phyloP scores from a whole-genome alignment of 202 grass and related monocot species.

The Cymbopogon flexuosus region DNA sequence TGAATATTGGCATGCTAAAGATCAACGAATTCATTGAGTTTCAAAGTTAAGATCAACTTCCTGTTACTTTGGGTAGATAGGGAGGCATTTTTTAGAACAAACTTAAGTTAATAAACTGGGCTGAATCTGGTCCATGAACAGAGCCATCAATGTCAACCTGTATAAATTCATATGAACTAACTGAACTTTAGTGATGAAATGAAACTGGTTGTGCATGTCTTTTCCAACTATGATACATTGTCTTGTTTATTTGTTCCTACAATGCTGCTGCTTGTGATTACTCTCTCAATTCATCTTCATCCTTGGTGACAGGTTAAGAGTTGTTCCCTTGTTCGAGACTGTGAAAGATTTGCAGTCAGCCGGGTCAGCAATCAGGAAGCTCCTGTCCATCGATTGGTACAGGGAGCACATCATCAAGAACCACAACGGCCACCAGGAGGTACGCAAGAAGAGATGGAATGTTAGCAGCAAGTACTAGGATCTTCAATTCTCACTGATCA shows the following conservation, averaged over 20 bases:
- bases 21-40: neutral
- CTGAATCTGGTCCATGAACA: neutral
- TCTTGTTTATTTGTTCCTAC: neutral
- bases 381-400: slow-evolving; percentile 91
- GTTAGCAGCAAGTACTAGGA: neutral
- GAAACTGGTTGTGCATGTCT: neutral
- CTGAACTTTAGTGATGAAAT: neutral
- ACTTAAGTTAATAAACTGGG: neutral
- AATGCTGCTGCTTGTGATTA: neutral
- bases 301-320: slow-evolving; percentile 64
- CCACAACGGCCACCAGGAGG: slow-evolving; percentile 86
- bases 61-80: neutral
- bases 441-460: slow-evolving; percentile 9
- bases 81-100: neutral
- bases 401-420: slow-evolving; percentile 80
- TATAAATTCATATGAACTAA: neutral
- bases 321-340: slow-evolving; percentile 91
- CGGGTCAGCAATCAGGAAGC: slow-evolving; percentile 76
- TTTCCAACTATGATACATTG: neutral
- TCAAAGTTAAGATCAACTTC: neutral
- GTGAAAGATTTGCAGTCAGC: slow-evolving; percentile 88
- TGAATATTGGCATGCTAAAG: neutral
- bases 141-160: neutral
- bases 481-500: neutral
- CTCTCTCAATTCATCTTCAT: neutral